These are phyloP conservation scores for Nakaseomyces sp. DNA, from an alignment of 1,139 yeast species.

Conservation along the genomic window DNA sequence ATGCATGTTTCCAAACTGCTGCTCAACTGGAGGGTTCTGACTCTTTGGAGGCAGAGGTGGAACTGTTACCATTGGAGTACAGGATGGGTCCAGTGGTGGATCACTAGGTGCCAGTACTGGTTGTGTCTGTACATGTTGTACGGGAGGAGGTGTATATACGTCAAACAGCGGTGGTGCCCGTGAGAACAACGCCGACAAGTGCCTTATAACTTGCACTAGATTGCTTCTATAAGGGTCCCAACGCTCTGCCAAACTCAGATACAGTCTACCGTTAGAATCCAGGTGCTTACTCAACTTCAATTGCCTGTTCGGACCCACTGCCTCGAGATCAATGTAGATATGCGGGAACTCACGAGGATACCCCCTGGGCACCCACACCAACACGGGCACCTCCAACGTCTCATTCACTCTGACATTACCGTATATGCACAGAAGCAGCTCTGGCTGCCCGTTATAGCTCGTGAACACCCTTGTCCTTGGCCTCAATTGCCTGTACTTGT, in stretches of 20 bases:
- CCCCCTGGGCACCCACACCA: conserved; percentile 66
- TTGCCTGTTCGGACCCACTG: conserved; percentile 38
- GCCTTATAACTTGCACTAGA: not conserved
- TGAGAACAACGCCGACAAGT: not conserved
- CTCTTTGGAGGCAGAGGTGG: not conserved
- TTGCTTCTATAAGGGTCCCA: not conserved
- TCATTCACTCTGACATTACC: conserved; percentile 39
- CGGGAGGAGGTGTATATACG: not conserved
- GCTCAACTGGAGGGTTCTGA: not conserved
- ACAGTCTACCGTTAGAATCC: conserved; percentile 66
- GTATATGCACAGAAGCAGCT: conserved; percentile 52
- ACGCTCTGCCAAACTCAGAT: conserved; percentile 34
- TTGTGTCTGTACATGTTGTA: not conserved
- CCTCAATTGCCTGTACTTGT: conserved; percentile 42
- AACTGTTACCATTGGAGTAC: not conserved
- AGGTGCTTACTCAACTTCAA: conserved; percentile 57
- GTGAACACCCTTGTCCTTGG: conserved; percentile 70
- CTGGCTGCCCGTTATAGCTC: conserved; percentile 47
- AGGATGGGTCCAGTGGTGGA: not conserved
- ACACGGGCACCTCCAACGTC: conserved; percentile 47
- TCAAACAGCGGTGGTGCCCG: not conserved
- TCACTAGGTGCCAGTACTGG: not conserved
- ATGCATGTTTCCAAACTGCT: not conserved
- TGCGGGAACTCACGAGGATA: conserved; percentile 61
- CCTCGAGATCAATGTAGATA: conserved; percentile 44